Evolutionary conservation across 768 basidiomycete species (phyloP).

Genomic region (Lentinus brumalis): DNA sequence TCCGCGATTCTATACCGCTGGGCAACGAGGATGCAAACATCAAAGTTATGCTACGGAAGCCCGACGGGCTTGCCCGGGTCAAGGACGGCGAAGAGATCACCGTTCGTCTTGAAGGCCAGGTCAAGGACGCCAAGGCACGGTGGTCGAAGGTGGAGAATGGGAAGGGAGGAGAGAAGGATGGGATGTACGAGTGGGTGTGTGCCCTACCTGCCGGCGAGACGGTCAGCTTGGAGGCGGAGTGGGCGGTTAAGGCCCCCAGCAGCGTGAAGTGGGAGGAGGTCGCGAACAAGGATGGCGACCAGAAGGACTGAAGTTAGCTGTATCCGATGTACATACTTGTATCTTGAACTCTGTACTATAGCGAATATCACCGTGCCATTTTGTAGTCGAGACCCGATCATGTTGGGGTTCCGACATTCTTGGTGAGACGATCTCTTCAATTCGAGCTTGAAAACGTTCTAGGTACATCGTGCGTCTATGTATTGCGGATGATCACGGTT

Average conservation of each 20-base stretch:
- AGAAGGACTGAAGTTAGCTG: too few species aligned
- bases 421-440: too few species aligned
- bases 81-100: constrained; percentile 42
- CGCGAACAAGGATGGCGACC: neutral
- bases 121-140: constrained; percentile 33
- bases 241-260: constrained; percentile 52
- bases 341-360: too few species aligned
- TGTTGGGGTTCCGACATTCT: too few species aligned
- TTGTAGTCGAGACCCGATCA: too few species aligned
- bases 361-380: too few species aligned
- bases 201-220: constrained; percentile 45
- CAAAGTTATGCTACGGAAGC: constrained; percentile 49
- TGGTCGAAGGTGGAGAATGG: constrained; percentile 43
- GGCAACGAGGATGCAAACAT: constrained; percentile 39
- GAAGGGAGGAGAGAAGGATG: constrained; percentile 55
- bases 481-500: too few species aligned
- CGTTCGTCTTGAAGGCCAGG: constrained; percentile 40
- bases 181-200: constrained; percentile 57
- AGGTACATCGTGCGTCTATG: too few species aligned
- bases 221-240: constrained; percentile 47
- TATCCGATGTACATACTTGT: too few species aligned
- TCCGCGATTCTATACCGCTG: constrained; percentile 50
- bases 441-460: too few species aligned
- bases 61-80: constrained; percentile 47
- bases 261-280: constrained; percentile 30